These are phyloP conservation scores for Prunus padus DNA, from an alignment of 306 rosid genomes.

Conservation along the genomic window DNA sequence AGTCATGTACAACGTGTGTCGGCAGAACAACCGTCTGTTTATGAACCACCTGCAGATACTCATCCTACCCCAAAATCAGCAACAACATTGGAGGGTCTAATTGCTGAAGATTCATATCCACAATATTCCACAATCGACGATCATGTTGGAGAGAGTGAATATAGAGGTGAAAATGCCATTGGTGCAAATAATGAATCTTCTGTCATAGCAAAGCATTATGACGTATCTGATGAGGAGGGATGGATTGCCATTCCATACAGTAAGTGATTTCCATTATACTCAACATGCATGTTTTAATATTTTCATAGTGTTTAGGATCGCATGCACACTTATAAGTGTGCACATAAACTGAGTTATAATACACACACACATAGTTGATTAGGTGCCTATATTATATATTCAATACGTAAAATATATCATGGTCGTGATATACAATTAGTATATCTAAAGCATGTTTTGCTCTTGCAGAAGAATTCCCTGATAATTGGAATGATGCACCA, in stretches of 20 bases:
- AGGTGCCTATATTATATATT: constrained; percentile 1
- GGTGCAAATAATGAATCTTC: constrained; percentile 39
- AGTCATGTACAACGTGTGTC: constrained; percentile 38
- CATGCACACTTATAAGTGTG: constrained; percentile 1
- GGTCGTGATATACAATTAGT: not conserved
- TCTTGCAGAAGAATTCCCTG: constrained; percentile 76
- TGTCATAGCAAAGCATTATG: constrained; percentile 54
- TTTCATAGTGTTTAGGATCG: not conserved
- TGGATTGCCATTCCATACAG: constrained; percentile 77
- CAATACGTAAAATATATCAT: not conserved
- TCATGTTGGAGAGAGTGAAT: constrained; percentile 43
- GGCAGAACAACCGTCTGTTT: constrained; percentile 43
- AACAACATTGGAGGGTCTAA: constrained; percentile 47
- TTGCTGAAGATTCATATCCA: constrained; percentile 50
- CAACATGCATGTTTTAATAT: not conserved
- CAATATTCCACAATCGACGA: constrained; percentile 40
- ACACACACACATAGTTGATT: not conserved
- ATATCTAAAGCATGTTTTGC: constrained; percentile 33
- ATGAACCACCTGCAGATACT: constrained; percentile 39
- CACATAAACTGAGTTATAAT: not conserved
- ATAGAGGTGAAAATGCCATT: constrained; percentile 43
- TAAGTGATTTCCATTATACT: constrained; percentile 34
- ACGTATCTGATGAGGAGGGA: constrained; percentile 84
- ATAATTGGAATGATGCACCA: constrained; percentile 67
- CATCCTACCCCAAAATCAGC: constrained; percentile 45